A percentile compares a stretch with the other conserved stretches of the same genome.
These are phyloP conservation scores for Fraxinus cuspidata DNA, from an alignment of 257 asterid genomes.

Conservation along the genomic window DNA sequence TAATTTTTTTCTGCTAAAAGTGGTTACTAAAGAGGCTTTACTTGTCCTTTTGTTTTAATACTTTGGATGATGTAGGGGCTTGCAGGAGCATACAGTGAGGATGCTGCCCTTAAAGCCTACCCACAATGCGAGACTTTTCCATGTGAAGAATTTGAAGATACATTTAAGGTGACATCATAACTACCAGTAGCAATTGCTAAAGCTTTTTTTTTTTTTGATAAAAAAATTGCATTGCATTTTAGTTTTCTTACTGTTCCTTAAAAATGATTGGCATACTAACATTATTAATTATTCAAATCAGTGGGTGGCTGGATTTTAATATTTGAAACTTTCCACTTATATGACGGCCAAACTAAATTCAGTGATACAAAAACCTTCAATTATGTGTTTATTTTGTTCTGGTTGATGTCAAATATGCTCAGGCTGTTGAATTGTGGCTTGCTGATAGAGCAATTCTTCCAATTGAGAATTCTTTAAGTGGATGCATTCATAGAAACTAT, in stretches of 20 bases:
- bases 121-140: constrained; percentile 35
- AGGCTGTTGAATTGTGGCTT: constrained; percentile 37
- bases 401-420: background rate
- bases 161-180: constrained; percentile 27
- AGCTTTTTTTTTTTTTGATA: background rate
- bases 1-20: background rate
- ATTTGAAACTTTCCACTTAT: constrained; percentile 3
- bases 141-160: constrained; percentile 31
- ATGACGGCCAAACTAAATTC: background rate
- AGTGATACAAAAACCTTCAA: background rate
- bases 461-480: constrained; percentile 33
- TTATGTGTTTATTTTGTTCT: background rate
- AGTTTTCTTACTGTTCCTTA: background rate
- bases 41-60: background rate
- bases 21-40: background rate
- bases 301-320: background rate
- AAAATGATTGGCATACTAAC: background rate
- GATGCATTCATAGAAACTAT: constrained; percentile 36
- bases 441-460: constrained; percentile 37
- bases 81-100: constrained; percentile 33
- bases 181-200: background rate
- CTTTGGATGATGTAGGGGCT: constrained; percentile 25
- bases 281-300: background rate
- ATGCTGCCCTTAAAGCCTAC: constrained; percentile 36
- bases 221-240: background rate